phyloP scores from a whole-genome alignment of 73 alveolate genomes.

The Loxodes magnus region DNA sequence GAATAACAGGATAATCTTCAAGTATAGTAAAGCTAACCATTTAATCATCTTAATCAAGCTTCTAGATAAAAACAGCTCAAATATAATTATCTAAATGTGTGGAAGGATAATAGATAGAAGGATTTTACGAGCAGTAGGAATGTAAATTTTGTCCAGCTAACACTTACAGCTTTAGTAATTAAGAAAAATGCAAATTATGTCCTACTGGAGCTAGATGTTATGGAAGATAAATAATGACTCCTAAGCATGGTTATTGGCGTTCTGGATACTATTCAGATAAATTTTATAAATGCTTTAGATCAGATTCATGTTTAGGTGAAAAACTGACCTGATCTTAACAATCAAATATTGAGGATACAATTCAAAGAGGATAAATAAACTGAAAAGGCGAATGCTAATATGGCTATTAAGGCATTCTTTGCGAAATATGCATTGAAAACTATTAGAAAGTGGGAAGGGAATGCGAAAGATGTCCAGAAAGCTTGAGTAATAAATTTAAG shows the following conservation, averaged over 20 bases:
- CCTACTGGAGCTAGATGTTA: conserved; percentile 24
- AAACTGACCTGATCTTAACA: too few species aligned
- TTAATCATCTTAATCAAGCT: too few species aligned
- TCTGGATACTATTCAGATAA: conserved; percentile 11
- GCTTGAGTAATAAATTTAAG: conserved; percentile 4
- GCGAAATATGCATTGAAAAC: conserved; percentile 27
- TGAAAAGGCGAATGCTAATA: conserved; percentile 12
- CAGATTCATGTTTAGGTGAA: conserved; percentile 25
- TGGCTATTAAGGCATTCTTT: conserved; percentile 41
- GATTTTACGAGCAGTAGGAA: too few species aligned
- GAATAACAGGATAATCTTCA: too few species aligned
- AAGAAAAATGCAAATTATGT: conserved; percentile 11
- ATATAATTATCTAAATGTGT: too few species aligned
- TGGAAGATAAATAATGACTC: conserved; percentile 18
- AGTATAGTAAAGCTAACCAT: too few species aligned
- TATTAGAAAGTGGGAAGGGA: conserved; percentile 14
- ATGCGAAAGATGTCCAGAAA: conserved; percentile 32
- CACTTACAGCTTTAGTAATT: conserved; percentile 7
- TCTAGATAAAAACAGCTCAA: too few species aligned
- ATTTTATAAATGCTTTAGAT: conserved; percentile 13
- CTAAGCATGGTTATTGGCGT: conserved; percentile 43
- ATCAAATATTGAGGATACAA: too few species aligned
- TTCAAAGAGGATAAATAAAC: too few species aligned
- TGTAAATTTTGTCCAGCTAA: conserved; percentile 16
- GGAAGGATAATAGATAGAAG: too few species aligned